Evolutionary conservation across 805 yeast genomes (phyloP).

Genomic region (Pichia californica): DNA sequence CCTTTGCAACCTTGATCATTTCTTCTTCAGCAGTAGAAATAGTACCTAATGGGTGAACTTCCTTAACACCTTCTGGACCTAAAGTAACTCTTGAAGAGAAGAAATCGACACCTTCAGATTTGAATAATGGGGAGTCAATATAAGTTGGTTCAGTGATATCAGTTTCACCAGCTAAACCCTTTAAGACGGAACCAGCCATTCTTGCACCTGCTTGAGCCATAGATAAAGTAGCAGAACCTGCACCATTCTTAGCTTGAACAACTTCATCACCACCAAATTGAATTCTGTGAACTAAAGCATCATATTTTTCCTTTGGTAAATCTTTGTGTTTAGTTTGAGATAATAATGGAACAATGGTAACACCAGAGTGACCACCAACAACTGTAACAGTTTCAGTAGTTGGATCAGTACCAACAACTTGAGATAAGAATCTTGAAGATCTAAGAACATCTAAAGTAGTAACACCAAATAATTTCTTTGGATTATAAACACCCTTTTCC

Average conservation of each 20-base stretch:
- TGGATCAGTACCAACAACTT: conserved; percentile 68
- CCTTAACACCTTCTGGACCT: conserved; percentile 84
- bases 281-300: conserved; percentile 74
- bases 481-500: conserved; percentile 81
- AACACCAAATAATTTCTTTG: conserved; percentile 90
- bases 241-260: conserved; percentile 78
- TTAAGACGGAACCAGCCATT: conserved; percentile 61
- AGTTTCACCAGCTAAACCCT: conserved; percentile 42
- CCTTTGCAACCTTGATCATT: conserved; percentile 77
- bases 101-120: conserved; percentile 89
- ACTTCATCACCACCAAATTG: conserved; percentile 93
- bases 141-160: conserved; percentile 47
- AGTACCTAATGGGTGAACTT: conserved; percentile 72
- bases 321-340: conserved; percentile 72
- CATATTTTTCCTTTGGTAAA: conserved; percentile 57
- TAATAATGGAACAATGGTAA: conserved; percentile 88
- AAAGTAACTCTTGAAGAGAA: conserved; percentile 92
- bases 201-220: conserved; percentile 85
- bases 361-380: conserved; percentile 97
- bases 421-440: conserved; percentile 76
- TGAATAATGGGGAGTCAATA: conserved; percentile 73
- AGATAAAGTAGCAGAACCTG: conserved; percentile 78
- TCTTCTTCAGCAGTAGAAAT: conserved; percentile 75
- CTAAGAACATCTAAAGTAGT: conserved; percentile 91
- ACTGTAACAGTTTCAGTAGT: conserved; percentile 72